These are phyloP conservation scores for Coniochaeta ligniaria DNA, from an alignment of 2,329 filamentous ascomycete species.

Conservation along the genomic window DNA sequence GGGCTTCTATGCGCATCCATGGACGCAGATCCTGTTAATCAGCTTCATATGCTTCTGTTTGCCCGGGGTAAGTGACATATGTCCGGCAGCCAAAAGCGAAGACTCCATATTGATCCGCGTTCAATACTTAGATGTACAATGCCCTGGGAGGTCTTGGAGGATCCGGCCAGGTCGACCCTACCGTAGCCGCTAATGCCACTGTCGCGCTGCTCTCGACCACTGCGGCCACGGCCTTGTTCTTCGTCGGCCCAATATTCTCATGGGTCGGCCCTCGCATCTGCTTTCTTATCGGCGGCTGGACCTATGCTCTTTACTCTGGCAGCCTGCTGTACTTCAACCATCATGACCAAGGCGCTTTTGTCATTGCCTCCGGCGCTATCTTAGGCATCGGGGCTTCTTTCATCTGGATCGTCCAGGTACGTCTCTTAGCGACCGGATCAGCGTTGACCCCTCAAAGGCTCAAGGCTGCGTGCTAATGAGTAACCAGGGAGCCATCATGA, in stretches of 20 bases:
- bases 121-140: slow-evolving; percentile 39
- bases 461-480: too few relatives aligned
- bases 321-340: slow-evolving; percentile 34
- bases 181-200: slow-evolving; percentile 36
- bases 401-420: slow-evolving; percentile 33
- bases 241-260: slow-evolving; percentile 35
- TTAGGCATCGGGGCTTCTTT: slow-evolving; percentile 37
- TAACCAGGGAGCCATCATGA: slow-evolving; percentile 42
- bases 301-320: slow-evolving; percentile 36
- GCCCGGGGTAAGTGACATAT: slow-evolving; percentile 27
- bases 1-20: slow-evolving; percentile 31
- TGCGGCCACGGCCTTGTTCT: slow-evolving; percentile 32
- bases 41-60: slow-evolving; percentile 42
- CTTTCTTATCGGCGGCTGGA: slow-evolving; percentile 36
- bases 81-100: too few relatives aligned
- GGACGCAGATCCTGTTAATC: slow-evolving; percentile 40
- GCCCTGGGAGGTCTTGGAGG: slow-evolving; percentile 36
- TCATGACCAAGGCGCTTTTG: slow-evolving; percentile 30
- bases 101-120: background rate
- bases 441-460: too few relatives aligned
- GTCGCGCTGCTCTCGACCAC: slow-evolving; percentile 35
- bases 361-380: slow-evolving; percentile 35
- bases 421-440: too few relatives aligned
- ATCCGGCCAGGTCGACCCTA: slow-evolving; percentile 35
- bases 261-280: slow-evolving; percentile 32